Conservation (phyloP, 1,284 basidiomycete species). For the Trichosporon sp. region DNA sequence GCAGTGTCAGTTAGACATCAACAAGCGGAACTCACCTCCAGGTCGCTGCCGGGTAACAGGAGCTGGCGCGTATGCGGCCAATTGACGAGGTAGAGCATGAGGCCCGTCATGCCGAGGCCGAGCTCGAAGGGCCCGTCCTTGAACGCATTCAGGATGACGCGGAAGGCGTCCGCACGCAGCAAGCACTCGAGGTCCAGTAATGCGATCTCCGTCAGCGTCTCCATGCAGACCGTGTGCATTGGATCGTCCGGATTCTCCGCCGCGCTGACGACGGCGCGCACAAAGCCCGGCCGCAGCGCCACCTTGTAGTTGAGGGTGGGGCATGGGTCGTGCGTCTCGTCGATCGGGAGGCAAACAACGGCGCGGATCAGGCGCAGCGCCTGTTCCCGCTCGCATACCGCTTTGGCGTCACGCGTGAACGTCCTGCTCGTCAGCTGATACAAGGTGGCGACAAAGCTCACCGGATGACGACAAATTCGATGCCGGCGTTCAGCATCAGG, state of each 20-base stretch:
- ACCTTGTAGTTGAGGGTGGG: constrained; percentile 21
- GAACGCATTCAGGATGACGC: constrained; percentile 79
- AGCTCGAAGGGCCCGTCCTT: constrained; percentile 84
- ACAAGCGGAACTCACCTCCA: constrained; percentile 65
- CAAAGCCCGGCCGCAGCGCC: constrained; percentile 59
- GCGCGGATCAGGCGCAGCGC: constrained; percentile 87
- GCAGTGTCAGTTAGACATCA: constrained; percentile 21
- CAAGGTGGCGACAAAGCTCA: constrained; percentile 44
- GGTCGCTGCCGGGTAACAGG: constrained; percentile 74
- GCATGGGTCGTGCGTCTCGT: constrained; percentile 9
- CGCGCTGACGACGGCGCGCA: constrained; percentile 84
- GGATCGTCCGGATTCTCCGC: constrained; percentile 91
- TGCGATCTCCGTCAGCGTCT: constrained; percentile 85
- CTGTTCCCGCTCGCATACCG: constrained; percentile 82
- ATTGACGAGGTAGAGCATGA: constrained; percentile 81
- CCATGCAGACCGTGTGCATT: constrained; percentile 74
- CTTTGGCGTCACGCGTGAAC: constrained; percentile 74
- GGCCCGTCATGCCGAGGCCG: constrained; percentile 72
- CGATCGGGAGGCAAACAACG: constrained; percentile 56
- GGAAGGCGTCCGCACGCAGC: constrained; percentile 73
- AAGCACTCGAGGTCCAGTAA: constrained; percentile 82
- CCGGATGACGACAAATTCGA: constrained; percentile 89
- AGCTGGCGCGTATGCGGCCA: constrained; percentile 75
- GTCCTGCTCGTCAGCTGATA: constrained; percentile 55
- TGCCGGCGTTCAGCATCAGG: constrained; percentile 47